These are phyloP conservation scores for Ophiognomonia clavigignenti-juglandacearum DNA, from an alignment of 2,329 filamentous ascomycete species.

Conservation along the genomic window DNA sequence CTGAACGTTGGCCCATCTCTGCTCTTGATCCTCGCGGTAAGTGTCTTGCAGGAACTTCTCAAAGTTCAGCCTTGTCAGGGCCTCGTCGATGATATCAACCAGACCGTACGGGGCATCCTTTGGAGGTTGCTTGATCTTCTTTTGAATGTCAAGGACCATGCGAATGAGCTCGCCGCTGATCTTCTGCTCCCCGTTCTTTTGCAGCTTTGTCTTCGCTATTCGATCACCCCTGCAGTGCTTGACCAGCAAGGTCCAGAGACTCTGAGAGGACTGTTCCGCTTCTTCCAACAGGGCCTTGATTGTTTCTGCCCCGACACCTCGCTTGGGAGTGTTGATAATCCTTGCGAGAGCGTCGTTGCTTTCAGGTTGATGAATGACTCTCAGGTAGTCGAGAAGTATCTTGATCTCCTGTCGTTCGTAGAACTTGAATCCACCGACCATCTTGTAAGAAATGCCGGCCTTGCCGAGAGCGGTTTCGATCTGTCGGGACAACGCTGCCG, in stretches of 20 bases:
- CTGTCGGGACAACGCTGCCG: conserved; percentile 75
- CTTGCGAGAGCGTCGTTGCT: conserved; percentile 83
- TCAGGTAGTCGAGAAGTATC: conserved; percentile 79
- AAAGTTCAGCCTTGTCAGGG: conserved; percentile 64
- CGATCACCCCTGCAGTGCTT: conserved; percentile 49
- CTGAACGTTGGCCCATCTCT: conserved; percentile 82
- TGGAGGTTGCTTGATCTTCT: conserved; percentile 25
- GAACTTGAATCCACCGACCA: conserved; percentile 87
- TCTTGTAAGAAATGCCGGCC: conserved; percentile 79
- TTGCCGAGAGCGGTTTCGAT: conserved; percentile 80
- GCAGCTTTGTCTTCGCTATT: conserved; percentile 43
- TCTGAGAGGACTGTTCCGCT: conserved; percentile 63
- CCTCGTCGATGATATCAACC: conserved; percentile 44
- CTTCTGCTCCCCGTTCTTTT: conserved; percentile 47
- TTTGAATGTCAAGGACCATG: conserved; percentile 34
- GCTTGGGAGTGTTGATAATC: conserved; percentile 78
- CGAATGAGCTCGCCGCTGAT: conserved; percentile 45
- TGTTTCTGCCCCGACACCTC: conserved; percentile 76
- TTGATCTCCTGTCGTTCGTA: conserved; percentile 91
- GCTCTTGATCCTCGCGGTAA: conserved; percentile 70
- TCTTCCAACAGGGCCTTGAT: conserved; percentile 71
- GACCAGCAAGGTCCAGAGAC: conserved; percentile 70
- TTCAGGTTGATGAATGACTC: conserved; percentile 76
- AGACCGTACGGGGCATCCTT: conserved; percentile 31
- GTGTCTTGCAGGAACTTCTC: conserved; percentile 67